Conservation (phyloP, 1,284 basidiomycete species). For the Fomitiporia mediterranea region DNA sequence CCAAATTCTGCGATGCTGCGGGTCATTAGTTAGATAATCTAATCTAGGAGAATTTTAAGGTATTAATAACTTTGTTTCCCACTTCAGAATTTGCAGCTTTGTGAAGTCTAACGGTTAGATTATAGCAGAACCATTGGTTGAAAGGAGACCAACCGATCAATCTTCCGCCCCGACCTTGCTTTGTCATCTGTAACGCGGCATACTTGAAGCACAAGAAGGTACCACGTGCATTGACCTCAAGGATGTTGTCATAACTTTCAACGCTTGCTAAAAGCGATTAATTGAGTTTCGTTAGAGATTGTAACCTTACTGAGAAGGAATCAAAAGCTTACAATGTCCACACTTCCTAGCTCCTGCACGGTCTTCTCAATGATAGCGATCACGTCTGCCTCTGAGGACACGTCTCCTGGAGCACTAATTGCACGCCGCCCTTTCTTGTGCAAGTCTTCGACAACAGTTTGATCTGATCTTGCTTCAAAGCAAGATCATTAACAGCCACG, state of each 20-base stretch:
- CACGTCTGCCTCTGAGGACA: conserved; percentile 24
- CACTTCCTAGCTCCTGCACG: conserved; percentile 16
- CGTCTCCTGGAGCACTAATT: conserved; percentile 18
- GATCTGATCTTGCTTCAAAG: not conserved
- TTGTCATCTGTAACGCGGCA: conserved; percentile 22
- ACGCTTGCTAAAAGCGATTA: too few relatives aligned
- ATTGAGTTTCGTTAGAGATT: not conserved
- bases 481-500: conserved; percentile 21
- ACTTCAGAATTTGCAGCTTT: too few relatives aligned
- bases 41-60: not conserved
- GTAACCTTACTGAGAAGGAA: not conserved
- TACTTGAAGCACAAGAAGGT: conserved; percentile 21
- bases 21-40: not conserved
- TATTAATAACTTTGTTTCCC: too few relatives aligned
- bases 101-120: too few relatives aligned
- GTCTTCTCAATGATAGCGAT: conserved; percentile 17
- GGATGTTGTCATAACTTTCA: too few relatives aligned
- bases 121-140: too few relatives aligned
- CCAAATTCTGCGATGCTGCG: too few relatives aligned
- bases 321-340: conserved; percentile 17
- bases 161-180: too few relatives aligned
- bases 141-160: too few relatives aligned
- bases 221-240: conserved; percentile 20
- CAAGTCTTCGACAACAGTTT: conserved; percentile 11
- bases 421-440: conserved; percentile 11